These are phyloP conservation scores for Exophiala lecanii-corni DNA, from an alignment of 2,329 filamentous ascomycete species.

Conservation along the genomic window DNA sequence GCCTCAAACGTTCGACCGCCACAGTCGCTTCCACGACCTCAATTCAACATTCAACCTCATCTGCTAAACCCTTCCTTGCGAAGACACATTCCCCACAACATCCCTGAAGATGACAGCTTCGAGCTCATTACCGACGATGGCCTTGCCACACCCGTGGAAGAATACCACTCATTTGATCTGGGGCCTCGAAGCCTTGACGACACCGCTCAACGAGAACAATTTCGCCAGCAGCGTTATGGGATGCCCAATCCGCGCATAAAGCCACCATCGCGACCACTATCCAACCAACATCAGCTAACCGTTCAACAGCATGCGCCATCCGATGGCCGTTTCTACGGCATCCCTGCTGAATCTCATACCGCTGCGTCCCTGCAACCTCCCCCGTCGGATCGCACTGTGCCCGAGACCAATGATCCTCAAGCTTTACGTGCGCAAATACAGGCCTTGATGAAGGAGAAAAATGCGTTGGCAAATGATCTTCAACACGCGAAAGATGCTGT, in stretches of 20 bases:
- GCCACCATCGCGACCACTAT: background rate
- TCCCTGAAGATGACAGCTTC: conserved; percentile 35
- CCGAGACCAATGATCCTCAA: conserved; percentile 29
- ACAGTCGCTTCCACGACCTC: conserved; percentile 8
- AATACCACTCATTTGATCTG: conserved; percentile 18
- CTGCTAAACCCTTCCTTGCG: conserved; percentile 5
- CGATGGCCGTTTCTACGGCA: conserved; percentile 6
- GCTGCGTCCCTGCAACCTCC: conserved; percentile 5
- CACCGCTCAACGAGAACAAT: conserved; percentile 25
- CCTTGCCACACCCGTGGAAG: conserved; percentile 26
- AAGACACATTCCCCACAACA: conserved; percentile 29
- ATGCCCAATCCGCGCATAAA: conserved; percentile 7
- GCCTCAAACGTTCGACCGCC: background rate
- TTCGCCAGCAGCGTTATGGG: conserved; percentile 26
- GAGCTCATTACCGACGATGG: conserved; percentile 40
- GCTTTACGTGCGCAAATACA: conserved; percentile 20
- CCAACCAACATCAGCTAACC: conserved; percentile 2
- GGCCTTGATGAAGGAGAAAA: conserved; percentile 33
- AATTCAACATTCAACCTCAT: conserved; percentile 6
- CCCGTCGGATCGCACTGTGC: background rate
- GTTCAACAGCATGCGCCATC: background rate
- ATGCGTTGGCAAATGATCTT: conserved; percentile 37
- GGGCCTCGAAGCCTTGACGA: conserved; percentile 16
- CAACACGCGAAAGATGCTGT: conserved; percentile 38
- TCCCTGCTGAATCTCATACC: conserved; percentile 9